Percentiles rank a stretch among this genome's conserved stretches.
phyloP scores from a whole-genome alignment of 371 early-diverging fungal species.

The Actinomortierella ambigua region DNA sequence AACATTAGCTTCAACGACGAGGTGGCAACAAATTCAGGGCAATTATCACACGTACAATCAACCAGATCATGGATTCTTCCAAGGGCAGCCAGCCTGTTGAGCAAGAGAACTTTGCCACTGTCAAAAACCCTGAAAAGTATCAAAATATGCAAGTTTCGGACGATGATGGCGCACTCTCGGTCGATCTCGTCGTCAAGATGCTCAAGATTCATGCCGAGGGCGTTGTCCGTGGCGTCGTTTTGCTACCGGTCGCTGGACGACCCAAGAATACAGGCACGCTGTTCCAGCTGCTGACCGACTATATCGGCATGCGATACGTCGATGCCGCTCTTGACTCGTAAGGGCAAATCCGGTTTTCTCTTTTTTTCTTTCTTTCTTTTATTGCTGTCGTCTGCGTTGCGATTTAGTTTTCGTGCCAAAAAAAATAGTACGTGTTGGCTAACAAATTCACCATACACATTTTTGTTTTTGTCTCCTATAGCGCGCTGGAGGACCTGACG shows the following conservation, averaged over 20 bases:
- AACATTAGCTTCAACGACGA: constrained; percentile 59
- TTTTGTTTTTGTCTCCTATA: constrained; percentile 29
- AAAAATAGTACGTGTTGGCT: background rate
- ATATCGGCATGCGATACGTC: constrained; percentile 79
- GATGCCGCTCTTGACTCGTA: constrained; percentile 85
- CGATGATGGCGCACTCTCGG: constrained; percentile 65
- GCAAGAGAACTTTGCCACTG: constrained; percentile 42
- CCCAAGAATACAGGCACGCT: constrained; percentile 63
- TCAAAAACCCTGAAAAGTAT: constrained; percentile 45
- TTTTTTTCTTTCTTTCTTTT: background rate
- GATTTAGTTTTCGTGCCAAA: background rate
- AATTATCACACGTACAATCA: constrained; percentile 71
- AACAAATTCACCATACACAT: background rate
- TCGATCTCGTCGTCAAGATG: constrained; percentile 64
- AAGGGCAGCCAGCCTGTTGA: constrained; percentile 34
- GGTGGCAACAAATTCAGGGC: constrained; percentile 65
- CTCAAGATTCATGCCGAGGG: constrained; percentile 88
- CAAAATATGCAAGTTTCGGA: constrained; percentile 42
- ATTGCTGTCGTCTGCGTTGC: background rate
- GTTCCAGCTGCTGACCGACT: constrained; percentile 75
- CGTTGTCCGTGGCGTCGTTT: constrained; percentile 80
- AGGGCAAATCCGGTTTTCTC: too few species aligned
- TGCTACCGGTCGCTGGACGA: constrained; percentile 70
- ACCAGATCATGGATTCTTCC: constrained; percentile 68
- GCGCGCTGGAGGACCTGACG: constrained; percentile 76